Evolutionary conservation across 495 filamentous ascomycete species (phyloP).

Genomic region (Opeltia flavorubescens): DNA sequence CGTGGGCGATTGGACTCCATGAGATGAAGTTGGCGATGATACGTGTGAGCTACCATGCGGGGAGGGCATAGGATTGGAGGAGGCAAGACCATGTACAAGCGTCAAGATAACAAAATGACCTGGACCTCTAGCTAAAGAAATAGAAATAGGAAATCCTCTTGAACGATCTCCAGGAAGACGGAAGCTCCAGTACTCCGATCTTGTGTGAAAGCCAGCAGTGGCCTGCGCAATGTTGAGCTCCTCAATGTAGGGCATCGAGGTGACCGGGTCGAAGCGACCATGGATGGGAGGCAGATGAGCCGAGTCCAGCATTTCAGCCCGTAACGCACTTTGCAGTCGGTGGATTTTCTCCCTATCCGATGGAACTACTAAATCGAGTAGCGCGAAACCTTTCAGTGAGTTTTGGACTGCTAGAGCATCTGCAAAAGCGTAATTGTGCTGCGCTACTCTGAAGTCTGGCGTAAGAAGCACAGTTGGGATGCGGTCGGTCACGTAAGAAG

Average conservation of each 20-base stretch:
- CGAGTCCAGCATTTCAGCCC: constrained; percentile 15
- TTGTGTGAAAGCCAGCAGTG: constrained; percentile 14
- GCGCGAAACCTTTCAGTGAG: constrained; percentile 11
- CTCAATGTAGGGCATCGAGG: constrained; percentile 15
- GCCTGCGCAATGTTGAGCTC: constrained; percentile 15
- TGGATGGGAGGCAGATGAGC: constrained; percentile 13
- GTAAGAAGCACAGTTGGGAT: constrained; percentile 17
- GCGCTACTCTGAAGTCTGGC: constrained; percentile 16
- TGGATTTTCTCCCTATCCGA: constrained; percentile 17
- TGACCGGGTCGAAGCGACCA: constrained; percentile 9
- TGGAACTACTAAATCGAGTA: constrained; percentile 14
- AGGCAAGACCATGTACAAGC: constrained; percentile 12
- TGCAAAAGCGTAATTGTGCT: constrained; percentile 17
- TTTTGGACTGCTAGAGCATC: constrained; percentile 12
- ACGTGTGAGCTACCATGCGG: constrained; percentile 9
- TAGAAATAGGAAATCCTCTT: constrained; percentile 16
- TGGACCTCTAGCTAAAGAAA: constrained; percentile 12
- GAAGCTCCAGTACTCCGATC: constrained; percentile 20
- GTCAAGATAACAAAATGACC: constrained; percentile 17
- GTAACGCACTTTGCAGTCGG: constrained; percentile 14
- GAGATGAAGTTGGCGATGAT: constrained; percentile 7
- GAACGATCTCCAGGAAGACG: constrained; percentile 15
- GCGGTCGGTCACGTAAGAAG: constrained; percentile 7
- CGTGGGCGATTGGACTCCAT: constrained; percentile 7
- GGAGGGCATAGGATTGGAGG: constrained; percentile 10